Evolutionary conservation across 148 eudicot genomes (phyloP).

Genomic region (Suaeda aralocaspica): DNA sequence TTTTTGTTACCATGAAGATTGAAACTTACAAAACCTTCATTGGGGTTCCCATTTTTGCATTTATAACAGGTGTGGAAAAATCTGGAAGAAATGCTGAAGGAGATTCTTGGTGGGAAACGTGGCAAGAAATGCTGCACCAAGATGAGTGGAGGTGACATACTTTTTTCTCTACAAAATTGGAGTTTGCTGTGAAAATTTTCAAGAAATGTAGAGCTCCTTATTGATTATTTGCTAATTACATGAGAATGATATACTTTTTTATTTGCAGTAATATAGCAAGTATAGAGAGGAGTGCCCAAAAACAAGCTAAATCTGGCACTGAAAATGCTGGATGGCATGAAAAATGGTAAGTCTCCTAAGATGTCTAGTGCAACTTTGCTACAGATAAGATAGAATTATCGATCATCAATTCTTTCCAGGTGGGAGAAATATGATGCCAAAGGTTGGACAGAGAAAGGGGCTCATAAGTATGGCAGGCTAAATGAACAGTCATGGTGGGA

Average conservation of each 20-base stretch:
- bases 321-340: constrained; percentile 99
- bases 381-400: not conserved
- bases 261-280: constrained; percentile 81
- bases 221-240: not conserved
- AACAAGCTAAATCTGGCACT: constrained; percentile 96
- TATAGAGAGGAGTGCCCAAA: constrained; percentile 95
- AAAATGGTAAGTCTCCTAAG: constrained; percentile 60
- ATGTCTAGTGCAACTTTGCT: not conserved
- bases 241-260: constrained; percentile 10
- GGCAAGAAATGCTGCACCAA: constrained; percentile 98
- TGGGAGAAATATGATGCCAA: constrained; percentile 99
- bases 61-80: constrained; percentile 73
- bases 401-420: constrained; percentile 38
- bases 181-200: not conserved
- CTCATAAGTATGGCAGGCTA: constrained; percentile 92
- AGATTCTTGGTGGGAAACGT: constrained; percentile 99
- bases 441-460: constrained; percentile 99
- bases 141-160: constrained; percentile 90
- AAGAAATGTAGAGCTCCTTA: not conserved
- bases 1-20: not conserved
- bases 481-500: constrained; percentile 99
- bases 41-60: constrained; percentile 5
- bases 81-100: constrained; percentile 96
- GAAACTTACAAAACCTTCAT: constrained; percentile 4
- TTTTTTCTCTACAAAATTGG: not conserved